Evolutionary conservation across 257 asterid species (phyloP), one percentile per base, ranked within the genome.

Genomic region (Scutellaria galericulata): DNA sequence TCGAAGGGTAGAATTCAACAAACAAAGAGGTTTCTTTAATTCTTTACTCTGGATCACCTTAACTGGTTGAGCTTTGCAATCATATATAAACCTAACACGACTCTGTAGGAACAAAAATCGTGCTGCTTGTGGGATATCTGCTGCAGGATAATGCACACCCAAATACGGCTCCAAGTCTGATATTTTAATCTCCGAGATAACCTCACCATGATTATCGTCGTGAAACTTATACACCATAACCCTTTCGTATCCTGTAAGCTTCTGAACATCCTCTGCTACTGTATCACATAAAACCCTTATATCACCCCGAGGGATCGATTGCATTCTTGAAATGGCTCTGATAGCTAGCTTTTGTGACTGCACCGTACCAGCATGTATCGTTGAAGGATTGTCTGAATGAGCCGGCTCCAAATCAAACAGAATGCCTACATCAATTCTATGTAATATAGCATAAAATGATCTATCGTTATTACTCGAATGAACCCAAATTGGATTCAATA

Each of bases 321-420:
- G 91, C 75, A 24, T 24, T 2, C 27, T 24, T 1, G 27, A 24
- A 24, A 24, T 24, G 27, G 27, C 27, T 24, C 27, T 24, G 0
- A 24, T 24, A 24, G 27, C 27, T 24, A 24, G 27, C 27, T 24
- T 24, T 24, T 24, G 27, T 24, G 27, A 24, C 2, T 24, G 27
- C 35, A 86, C 81, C 0, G 92, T 88, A 12, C 83, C 87, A 18
- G 86, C 86, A 59, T 81, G 87, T 58, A 82, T 46, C 70, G 70
- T 14, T 27, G 83, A 76, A 37, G 84, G 86, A 54, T 86, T 89
- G 73, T 76, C 67, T n/a, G 80, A 73, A n/a, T 54, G 78, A 69
- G 85, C 80, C 64, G 95, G 93, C 81, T 90, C 96, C 58, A 90
- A 83, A 85, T 88, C 96, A 81, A 90, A 79, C 56, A 90, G 77